phyloP scores from a whole-genome alignment of 2,329 filamentous ascomycete species.

The Pseudogymnoascus sp. region DNA sequence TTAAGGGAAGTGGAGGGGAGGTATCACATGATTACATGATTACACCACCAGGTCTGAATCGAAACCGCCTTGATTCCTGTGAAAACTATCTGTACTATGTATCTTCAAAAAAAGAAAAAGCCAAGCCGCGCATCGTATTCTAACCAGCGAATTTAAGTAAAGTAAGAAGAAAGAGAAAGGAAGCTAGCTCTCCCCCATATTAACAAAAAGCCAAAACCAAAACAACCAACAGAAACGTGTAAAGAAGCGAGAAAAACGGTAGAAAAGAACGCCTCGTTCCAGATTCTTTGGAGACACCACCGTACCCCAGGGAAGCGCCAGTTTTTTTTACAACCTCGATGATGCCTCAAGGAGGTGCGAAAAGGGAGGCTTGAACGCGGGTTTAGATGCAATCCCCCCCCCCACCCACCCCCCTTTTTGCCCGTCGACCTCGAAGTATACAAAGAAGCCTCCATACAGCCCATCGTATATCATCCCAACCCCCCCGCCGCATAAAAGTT shows the following conservation, averaged over 20 bases:
- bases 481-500: not conserved
- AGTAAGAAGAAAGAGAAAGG: too few species aligned
- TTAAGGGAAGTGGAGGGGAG: too few species aligned
- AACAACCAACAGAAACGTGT: not conserved
- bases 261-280: not conserved
- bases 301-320: not conserved
- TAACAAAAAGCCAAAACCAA: not conserved
- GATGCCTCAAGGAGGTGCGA: not conserved
- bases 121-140: not conserved
- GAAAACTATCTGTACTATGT: conserved; percentile 8
- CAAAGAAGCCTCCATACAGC: not conserved
- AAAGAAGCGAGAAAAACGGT: not conserved
- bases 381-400: not conserved
- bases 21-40: not conserved
- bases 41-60: not conserved
- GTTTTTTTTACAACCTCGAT: not conserved
- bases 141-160: not conserved
- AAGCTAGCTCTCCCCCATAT: not conserved
- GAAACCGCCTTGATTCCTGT: not conserved
- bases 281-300: not conserved
- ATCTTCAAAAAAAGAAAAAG: not conserved
- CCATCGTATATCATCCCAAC: conserved; percentile 4
- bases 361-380: not conserved
- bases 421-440: not conserved
- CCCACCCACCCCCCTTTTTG: not conserved